Evolutionary conservation across 306 rosid species (phyloP), one percentile per base, ranked within the genome.

Genomic region (Sesbania bispinosa): DNA sequence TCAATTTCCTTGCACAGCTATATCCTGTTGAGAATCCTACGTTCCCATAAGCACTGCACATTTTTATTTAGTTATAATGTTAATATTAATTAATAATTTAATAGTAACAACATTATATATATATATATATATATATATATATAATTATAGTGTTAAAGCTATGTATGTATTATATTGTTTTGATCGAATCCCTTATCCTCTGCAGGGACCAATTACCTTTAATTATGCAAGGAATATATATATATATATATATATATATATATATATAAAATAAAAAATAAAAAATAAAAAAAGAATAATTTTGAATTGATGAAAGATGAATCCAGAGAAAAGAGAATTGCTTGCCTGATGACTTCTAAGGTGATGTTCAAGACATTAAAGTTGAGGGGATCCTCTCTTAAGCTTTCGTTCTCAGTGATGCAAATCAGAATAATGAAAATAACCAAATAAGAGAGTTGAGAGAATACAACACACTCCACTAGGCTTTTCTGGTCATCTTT

Each of bases 11-110:
- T 48, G 72, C 21, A 30, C 93, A 90, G 39, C 90, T 84, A 36
- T 87, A 90, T 7, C 96, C 97, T 5, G 26, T 83, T n/a, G 95
- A 73, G 21, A 86, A 75, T 5, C 93, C 96, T 45, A 88, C 96
- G 45, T 93, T 93, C 18, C 92, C 96, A 62, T 86, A 93, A 13
- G 92, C 96, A 82, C 98, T 89, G 77, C 81, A 78, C 6, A 20
- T 5, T 10, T 1, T 29, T 7, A 24, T 21, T 19, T 35, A 24
- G 4, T 62, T 16, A 51, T 10, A 39, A 11, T 11, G 16, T 33
- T n/a, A n/a, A n/a, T 7, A 29, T 29, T 27, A 10, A 3, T 57
- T 57, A n/a, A n/a, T n/a, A n/a, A n/a, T n/a, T n/a, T n/a, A n/a
- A n/a, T n/a, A n/a, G n/a, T n/a, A n/a, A n/a, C n/a, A n/a, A n/a